Percentiles rank a stretch among this genome's conserved stretches.
phyloP scores from a whole-genome alignment of 2,329 filamentous ascomycete species.

The Fusarium sp. region DNA sequence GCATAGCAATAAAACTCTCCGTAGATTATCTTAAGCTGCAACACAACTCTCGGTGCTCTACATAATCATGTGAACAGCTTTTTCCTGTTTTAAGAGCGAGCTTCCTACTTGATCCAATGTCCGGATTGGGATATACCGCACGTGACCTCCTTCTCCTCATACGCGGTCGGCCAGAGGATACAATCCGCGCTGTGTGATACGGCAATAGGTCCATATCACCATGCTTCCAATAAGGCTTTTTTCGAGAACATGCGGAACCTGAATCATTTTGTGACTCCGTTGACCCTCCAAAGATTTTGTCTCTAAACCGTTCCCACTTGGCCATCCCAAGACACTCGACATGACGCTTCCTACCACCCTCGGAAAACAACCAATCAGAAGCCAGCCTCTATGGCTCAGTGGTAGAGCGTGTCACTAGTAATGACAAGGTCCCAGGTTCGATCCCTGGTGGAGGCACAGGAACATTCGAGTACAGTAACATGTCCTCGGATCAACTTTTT shows the following conservation, averaged over 20 bases:
- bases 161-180: not conserved
- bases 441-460: not conserved
- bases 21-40: not conserved
- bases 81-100: not conserved
- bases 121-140: not conserved
- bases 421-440: not conserved
- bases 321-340: not conserved
- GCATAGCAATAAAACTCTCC: not conserved
- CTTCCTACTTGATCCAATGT: not conserved
- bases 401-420: constrained; percentile 1
- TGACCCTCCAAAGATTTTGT: not conserved
- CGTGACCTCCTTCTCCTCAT: not conserved
- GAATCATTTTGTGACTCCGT: not conserved
- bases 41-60: not conserved
- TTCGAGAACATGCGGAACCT: not conserved
- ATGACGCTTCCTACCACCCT: not conserved
- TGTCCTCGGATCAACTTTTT: not conserved
- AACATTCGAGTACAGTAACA: not conserved
- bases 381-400: not conserved
- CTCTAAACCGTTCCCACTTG: not conserved
- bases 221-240: no score
- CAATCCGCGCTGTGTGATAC: not conserved
- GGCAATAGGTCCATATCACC: not conserved
- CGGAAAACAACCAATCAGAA: not conserved
- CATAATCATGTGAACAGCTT: not conserved